phyloP scores from a whole-genome alignment of 345 rosid species.

The Heritiera fomes region DNA sequence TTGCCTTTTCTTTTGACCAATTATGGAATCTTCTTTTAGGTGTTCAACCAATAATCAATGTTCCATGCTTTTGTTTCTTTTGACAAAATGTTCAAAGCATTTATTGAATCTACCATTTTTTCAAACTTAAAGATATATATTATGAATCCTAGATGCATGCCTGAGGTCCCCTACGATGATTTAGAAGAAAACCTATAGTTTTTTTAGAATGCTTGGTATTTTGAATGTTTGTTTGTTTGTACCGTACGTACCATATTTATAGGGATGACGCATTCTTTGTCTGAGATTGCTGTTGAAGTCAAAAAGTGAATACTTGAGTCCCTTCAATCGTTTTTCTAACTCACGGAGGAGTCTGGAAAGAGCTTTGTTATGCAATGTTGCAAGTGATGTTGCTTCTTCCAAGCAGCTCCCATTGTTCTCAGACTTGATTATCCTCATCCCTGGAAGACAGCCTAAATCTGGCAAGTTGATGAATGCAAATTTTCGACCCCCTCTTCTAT shows the following conservation, averaged over 20 bases:
- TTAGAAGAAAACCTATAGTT: too few relatives aligned
- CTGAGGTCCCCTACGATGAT: not conserved
- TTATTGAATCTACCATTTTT: not conserved
- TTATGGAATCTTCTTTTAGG: not conserved
- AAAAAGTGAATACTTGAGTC: conserved; percentile 66
- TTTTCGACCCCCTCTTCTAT: conserved; percentile 68
- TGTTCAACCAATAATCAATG: not conserved
- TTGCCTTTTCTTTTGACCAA: not conserved
- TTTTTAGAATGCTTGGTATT: not conserved
- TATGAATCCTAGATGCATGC: conserved; percentile 2
- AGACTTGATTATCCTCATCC: conserved; percentile 39
- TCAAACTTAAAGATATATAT: not conserved
- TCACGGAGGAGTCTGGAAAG: conserved; percentile 40
- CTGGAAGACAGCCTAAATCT: conserved; percentile 71
- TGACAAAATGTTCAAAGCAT: not conserved
- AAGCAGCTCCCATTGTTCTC: conserved; percentile 50
- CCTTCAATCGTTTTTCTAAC: conserved; percentile 47
- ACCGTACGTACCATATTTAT: conserved; percentile 54
- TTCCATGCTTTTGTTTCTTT: not conserved
- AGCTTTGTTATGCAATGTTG: conserved; percentile 62
- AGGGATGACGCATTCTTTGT: conserved; percentile 54
- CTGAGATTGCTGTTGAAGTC: conserved; percentile 50
- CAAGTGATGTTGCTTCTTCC: conserved; percentile 43
- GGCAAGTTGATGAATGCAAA: conserved; percentile 67
- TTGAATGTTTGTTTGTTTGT: not conserved